Percentiles rank a stretch among this genome's conserved stretches.
phyloP scores from a whole-genome alignment of 2,329 filamentous ascomycete species.

The Sporothrix pallida region DNA sequence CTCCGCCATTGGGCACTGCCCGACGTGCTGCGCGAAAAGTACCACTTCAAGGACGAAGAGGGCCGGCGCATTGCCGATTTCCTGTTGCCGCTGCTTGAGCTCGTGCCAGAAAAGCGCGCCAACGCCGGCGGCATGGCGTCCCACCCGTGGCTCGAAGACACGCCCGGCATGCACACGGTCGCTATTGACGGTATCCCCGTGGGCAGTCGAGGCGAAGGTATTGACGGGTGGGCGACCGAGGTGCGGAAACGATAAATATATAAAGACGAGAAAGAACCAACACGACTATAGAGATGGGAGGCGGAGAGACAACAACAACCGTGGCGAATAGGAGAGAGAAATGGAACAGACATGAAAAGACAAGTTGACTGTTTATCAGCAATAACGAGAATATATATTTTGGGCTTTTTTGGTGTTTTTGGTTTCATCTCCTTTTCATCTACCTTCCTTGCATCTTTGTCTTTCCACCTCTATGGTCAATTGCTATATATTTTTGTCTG shows the following conservation, averaged over 20 bases:
- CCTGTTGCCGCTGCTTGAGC: constrained; percentile 86
- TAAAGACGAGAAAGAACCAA: not conserved
- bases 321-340: not conserved
- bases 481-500: too few species aligned
- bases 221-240: constrained; percentile 91
- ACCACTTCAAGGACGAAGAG: constrained; percentile 88
- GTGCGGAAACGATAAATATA: constrained; percentile 73
- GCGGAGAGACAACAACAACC: not conserved
- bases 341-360: constrained; percentile 1
- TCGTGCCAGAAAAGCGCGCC: constrained; percentile 84
- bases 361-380: constrained; percentile 11
- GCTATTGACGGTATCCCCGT: constrained; percentile 75
- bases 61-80: constrained; percentile 80
- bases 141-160: constrained; percentile 81
- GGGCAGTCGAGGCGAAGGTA: constrained; percentile 85
- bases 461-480: not conserved
- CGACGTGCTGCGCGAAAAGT: constrained; percentile 93
- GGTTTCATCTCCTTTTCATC: not conserved
- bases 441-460: not conserved
- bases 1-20: constrained; percentile 94
- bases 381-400: constrained; percentile 5
- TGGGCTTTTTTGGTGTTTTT: not conserved
- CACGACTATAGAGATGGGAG: not conserved
- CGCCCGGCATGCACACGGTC: constrained; percentile 84
- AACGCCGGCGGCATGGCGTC: constrained; percentile 96